Base-by-base conservation (phyloP, 2,329 filamentous ascomycete species). In the Huntiella decipiens region DNA sequence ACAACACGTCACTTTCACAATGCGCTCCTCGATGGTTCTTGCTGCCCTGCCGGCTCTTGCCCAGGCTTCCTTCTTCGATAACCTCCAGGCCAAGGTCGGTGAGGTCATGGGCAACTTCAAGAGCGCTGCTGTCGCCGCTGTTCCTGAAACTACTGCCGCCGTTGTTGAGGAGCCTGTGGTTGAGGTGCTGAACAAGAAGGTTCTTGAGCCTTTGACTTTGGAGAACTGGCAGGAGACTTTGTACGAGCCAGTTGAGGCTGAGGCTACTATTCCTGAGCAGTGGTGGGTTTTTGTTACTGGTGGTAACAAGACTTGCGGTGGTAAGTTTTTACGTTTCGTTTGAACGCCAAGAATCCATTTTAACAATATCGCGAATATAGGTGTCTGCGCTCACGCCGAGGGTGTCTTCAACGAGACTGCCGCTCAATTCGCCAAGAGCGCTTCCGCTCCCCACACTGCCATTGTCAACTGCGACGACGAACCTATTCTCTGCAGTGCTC, bases 241-340 rank as follows among this genome's bases (percentile, higher is more conserved):
- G 50, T 77, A 73, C 56, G 65, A 65, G 43, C 71, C 74, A 28
- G 73, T 80, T 48, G 65, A 73, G 50, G 61, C 73, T 6, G 72
- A 62, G 22, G 69, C 71, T 51, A 71, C 72, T 8, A 69, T 67
- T 51, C 78, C 81, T 4, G 78, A 80, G 61, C 78, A 85, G 62
- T 86, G 79, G 79, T 77, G 81, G 67, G 65, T 88, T 51, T 68
- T 82, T 53, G 63, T 84, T 53, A 82, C 77, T 7, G 82, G 79
- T 54, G 82, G 79, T 54, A 86, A 87, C 67, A 79, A 77, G 65
- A 85, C 82, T 31, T 88, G 82, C 65, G 79, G 71, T 57, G 71
- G 73, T 75, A 63, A 48, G 67, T 54, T 22, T 35, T 13, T 16
- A 7, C 15, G 8, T 50, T 38, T 16, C 22, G 8, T 28, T 28